phyloP scores from a whole-genome alignment of 371 early-diverging fungal genomes.

The Batrachochytrium dendrobatidis region DNA sequence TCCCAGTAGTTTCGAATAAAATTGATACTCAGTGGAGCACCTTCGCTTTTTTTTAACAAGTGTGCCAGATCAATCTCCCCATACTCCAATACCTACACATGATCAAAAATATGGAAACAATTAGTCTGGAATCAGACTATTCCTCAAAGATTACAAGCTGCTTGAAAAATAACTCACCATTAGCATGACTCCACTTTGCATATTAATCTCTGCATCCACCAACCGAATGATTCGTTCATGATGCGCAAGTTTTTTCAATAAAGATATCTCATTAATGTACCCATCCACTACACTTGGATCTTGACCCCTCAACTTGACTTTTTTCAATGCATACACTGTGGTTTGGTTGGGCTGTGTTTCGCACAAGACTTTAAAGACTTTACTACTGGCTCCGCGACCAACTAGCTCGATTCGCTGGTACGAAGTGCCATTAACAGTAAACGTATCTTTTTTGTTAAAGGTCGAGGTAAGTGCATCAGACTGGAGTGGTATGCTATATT shows the following conservation, averaged over 20 bases:
- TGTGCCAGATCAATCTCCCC: slow-evolving; percentile 89
- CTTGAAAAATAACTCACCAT: slow-evolving; percentile 47
- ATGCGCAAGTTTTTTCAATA: slow-evolving; percentile 60
- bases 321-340: slow-evolving; percentile 87
- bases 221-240: slow-evolving; percentile 68
- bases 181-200: slow-evolving; percentile 47
- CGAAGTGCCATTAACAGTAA: slow-evolving; percentile 49
- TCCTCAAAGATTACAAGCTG: background rate
- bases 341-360: too few species aligned
- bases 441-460: slow-evolving; percentile 5
- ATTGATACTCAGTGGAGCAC: slow-evolving; percentile 47
- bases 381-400: slow-evolving; percentile 85
- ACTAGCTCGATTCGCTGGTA: slow-evolving; percentile 57
- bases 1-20: slow-evolving; percentile 78
- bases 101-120: background rate
- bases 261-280: slow-evolving; percentile 75
- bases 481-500: background rate
- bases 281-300: slow-evolving; percentile 59
- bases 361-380: slow-evolving; percentile 81
- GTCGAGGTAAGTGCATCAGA: slow-evolving; percentile 1
- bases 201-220: slow-evolving; percentile 65
- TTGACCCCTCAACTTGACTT: slow-evolving; percentile 62
- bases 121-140: slow-evolving; percentile 3
- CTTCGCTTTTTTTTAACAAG: slow-evolving; percentile 50
- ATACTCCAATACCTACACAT: slow-evolving; percentile 64